phyloP scores from a whole-genome alignment of 2,329 filamentous ascomycete genomes.

The Dactylellina haptotyla region DNA sequence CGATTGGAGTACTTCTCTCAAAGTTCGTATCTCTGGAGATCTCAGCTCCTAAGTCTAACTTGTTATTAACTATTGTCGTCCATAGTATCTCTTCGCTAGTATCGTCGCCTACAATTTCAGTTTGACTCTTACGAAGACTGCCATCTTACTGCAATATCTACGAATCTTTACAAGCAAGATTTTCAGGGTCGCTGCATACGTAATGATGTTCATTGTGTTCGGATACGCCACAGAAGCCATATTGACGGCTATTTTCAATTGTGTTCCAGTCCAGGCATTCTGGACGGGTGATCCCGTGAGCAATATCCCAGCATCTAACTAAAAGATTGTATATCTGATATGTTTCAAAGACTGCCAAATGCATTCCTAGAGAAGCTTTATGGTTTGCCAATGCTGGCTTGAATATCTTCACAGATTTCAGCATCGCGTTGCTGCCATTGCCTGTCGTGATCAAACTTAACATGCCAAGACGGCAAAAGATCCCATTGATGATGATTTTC shows the following conservation, averaged over 20 bases:
- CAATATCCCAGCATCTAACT: too few relatives aligned
- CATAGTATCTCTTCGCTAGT: conserved; percentile 43
- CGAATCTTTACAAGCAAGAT: conserved; percentile 57
- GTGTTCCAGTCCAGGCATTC: conserved; percentile 56
- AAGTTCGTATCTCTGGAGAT: conserved; percentile 7
- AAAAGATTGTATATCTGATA: neutral
- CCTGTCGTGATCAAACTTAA: conserved; percentile 64
- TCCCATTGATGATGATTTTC: conserved; percentile 64
- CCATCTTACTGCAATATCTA: conserved; percentile 58
- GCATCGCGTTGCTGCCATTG: conserved; percentile 60
- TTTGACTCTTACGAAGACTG: conserved; percentile 56
- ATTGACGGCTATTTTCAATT: conserved; percentile 58
- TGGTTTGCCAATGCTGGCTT: conserved; percentile 58
- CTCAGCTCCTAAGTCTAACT: neutral
- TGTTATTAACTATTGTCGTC: neutral
- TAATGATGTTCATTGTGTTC: conserved; percentile 56
- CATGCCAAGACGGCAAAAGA: conserved; percentile 63
- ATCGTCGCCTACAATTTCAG: conserved; percentile 50
- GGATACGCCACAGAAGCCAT: conserved; percentile 57
- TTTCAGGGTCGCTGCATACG: conserved; percentile 56
- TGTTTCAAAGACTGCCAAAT: conserved; percentile 53
- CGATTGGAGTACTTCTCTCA: conserved; percentile 47
- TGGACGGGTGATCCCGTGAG: conserved; percentile 56
- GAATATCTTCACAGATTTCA: conserved; percentile 58
- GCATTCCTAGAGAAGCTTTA: conserved; percentile 58